Base-by-base conservation (phyloP, 2,329 filamentous ascomycete genomes). In the Penicillium sp. region DNA sequence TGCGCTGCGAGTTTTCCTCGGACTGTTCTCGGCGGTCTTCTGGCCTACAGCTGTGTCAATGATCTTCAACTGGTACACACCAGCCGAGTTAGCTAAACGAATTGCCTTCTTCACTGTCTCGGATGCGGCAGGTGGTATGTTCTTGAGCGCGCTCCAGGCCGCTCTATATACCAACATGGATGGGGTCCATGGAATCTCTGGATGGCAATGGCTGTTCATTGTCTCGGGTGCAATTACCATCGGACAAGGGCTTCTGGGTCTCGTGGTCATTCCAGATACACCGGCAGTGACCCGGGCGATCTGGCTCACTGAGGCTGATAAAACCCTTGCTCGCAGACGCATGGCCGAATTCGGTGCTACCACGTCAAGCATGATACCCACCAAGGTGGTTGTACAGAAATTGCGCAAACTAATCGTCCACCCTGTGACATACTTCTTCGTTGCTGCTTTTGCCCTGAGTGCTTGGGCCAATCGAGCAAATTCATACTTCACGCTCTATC, bases 21-120 rank as follows among this genome's bases (percentile, higher is more conserved):
- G 50, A 11, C 27, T 53, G 13, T 53, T 53, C 31, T 53, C 50
- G 1, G 50, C 50, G 3, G 50, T 53, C 13, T 53, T 53, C 45
- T 53, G 50, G 50, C 50, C 50, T 11, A 53, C 50, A 10, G 50
- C 50, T 8, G 22, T 53, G n/a, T 54, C 51, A 9, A 34, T 54
- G 45, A 54, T 54, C 14, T 61, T 61, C 34, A 61, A 60, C 46
- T 62, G 59, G 59, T 62, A 58, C 51, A 56, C 43, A 44, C 57
- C 59, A 4, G 21, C 47, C 4, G 59, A 60, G 24, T 21, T 62
- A 10, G 57, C 53, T n/a, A 58, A 57, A 34, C 51, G 59, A 27
- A 41, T 60, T 3, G 59, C 57, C 7, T 54, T 62, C 29, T 62
- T 60, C 36, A 56, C 48, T 36, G 59, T 62, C 18, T 58, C 55